phyloP scores from a whole-genome alignment of 2,329 filamentous ascomycete genomes.

The Decorospora gaudefroyi region DNA sequence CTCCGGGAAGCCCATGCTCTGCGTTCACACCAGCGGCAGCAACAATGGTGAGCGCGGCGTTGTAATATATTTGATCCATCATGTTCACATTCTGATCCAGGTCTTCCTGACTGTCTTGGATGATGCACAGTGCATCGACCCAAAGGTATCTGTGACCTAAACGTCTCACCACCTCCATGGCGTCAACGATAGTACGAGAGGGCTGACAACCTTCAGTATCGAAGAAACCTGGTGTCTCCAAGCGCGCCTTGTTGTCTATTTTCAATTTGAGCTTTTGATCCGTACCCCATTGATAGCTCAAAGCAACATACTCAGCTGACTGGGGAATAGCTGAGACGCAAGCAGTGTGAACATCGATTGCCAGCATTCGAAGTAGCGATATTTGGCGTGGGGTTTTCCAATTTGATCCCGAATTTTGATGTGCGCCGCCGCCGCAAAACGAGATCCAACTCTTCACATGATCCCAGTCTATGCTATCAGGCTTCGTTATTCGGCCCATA shows the following conservation, averaged over 20 bases:
- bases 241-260: background rate
- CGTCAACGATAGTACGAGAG: constrained; percentile 1
- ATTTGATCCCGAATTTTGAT: background rate
- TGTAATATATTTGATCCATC: constrained; percentile 1
- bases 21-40: constrained; percentile 1
- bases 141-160: constrained; percentile 1
- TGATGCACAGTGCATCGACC: constrained; percentile 3
- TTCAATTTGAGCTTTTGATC: background rate
- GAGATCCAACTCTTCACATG: background rate
- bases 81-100: background rate
- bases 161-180: background rate
- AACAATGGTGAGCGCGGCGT: background rate
- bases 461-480: background rate
- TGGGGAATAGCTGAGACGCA: background rate
- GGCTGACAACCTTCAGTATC: background rate
- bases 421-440: background rate
- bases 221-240: background rate
- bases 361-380: no score
- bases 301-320: background rate
- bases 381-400: background rate
- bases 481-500: background rate
- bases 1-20: constrained; percentile 1
- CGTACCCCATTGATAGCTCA: constrained; percentile 1
- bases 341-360: background rate
- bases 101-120: constrained; percentile 1